A percentile compares a stretch with the other conserved stretches of the same genome.
These are phyloP conservation scores for Lumnitzera racemosa DNA, from an alignment of 345 rosid genomes.

Conservation along the genomic window DNA sequence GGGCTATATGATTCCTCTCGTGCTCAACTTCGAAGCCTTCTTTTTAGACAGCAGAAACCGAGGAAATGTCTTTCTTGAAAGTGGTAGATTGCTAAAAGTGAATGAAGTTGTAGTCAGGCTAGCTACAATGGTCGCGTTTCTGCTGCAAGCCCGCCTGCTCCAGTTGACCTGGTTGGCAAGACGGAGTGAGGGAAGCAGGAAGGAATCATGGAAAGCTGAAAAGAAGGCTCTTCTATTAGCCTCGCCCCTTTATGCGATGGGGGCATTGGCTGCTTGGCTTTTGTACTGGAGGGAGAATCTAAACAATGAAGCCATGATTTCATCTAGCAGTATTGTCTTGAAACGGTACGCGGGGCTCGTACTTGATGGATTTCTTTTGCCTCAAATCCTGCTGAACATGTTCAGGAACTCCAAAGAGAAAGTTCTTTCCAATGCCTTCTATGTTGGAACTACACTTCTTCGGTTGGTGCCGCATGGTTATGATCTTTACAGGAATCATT, in stretches of 20 bases:
- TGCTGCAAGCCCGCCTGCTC: constrained; percentile 36
- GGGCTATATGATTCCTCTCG: constrained; percentile 33
- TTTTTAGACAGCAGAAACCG: constrained; percentile 7
- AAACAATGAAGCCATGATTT: background rate
- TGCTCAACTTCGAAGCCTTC: constrained; percentile 35
- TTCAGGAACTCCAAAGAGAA: constrained; percentile 27
- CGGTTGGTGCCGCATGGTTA: constrained; percentile 41
- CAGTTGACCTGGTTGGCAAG: constrained; percentile 34
- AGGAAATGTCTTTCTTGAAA: constrained; percentile 13
- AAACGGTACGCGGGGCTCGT: constrained; percentile 38
- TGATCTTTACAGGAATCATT: constrained; percentile 33
- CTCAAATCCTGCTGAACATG: constrained; percentile 41
- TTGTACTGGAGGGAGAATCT: constrained; percentile 8
- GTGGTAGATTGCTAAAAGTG: constrained; percentile 30
- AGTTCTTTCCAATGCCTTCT: constrained; percentile 25
- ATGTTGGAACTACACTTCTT: constrained; percentile 27
- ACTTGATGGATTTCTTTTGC: constrained; percentile 40
- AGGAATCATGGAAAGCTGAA: constrained; percentile 33
- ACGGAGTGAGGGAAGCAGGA: constrained; percentile 9
- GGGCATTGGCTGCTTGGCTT: constrained; percentile 28
- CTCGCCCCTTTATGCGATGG: constrained; percentile 23
- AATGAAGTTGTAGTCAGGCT: constrained; percentile 38
- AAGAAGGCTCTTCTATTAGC: constrained; percentile 26
- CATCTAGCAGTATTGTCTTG: constrained; percentile 17
- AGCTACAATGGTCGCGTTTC: constrained; percentile 38